These are phyloP conservation scores for Russula olivacea DNA, from an alignment of 768 basidiomycete species.

Conservation along the genomic window DNA sequence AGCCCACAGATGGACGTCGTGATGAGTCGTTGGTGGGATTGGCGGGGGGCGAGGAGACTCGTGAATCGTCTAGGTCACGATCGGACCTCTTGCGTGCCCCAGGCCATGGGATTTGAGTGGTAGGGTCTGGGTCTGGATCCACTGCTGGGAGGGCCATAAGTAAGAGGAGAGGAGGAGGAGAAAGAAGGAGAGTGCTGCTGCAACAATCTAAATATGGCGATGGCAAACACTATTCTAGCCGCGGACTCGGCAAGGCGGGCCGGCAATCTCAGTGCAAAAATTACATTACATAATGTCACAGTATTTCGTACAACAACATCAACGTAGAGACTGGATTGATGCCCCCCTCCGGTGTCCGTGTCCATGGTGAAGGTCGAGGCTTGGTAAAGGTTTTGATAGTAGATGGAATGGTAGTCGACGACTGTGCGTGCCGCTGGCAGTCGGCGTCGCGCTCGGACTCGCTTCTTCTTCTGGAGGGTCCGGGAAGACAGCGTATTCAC, in stretches of 20 bases:
- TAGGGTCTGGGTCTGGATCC: slow-evolving; percentile 76
- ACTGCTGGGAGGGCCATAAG: slow-evolving; percentile 58
- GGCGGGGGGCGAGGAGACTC: background rate
- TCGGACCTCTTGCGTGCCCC: slow-evolving; percentile 27
- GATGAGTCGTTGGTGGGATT: background rate
- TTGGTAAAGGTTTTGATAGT: slow-evolving; percentile 46
- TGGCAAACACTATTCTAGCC: background rate
- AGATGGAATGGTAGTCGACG: slow-evolving; percentile 56
- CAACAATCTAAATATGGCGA: background rate
- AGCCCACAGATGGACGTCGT: slow-evolving; percentile 14
- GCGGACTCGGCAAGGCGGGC: background rate
- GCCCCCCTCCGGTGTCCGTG: slow-evolving; percentile 40
- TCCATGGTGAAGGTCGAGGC: slow-evolving; percentile 32
- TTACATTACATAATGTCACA: background rate
- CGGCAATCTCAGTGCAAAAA: background rate
- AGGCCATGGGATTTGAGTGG: slow-evolving; percentile 76
- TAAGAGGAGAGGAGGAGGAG: background rate
- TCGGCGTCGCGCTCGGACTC: slow-evolving; percentile 27
- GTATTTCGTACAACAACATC: background rate
- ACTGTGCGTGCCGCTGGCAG: slow-evolving; percentile 1
- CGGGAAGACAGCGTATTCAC: slow-evolving; percentile 65
- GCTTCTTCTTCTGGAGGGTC: slow-evolving; percentile 50
- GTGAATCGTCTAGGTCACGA: slow-evolving; percentile 22
- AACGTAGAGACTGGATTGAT: slow-evolving; percentile 33
- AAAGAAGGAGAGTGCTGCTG: background rate